A percentile compares a stretch with the other conserved stretches of the same genome.
Conservation (phyloP, 345 rosid species). For the Brassica nigra region DNA sequence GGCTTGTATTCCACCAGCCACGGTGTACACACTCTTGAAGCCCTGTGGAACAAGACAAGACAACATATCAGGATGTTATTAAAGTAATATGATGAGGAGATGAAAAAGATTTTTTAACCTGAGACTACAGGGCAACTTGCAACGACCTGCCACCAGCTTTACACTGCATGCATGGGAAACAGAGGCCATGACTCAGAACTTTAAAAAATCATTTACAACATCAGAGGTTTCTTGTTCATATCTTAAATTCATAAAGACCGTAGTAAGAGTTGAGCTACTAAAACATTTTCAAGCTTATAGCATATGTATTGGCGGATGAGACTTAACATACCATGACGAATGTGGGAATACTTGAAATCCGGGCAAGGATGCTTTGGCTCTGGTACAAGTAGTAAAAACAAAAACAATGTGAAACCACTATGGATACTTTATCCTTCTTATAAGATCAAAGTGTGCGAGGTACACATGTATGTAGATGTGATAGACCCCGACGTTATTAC, state of each 20-base stretch:
- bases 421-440: neutral
- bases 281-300: constrained; percentile 2
- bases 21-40: constrained; percentile 66
- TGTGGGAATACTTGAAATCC: constrained; percentile 77
- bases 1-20: constrained; percentile 83
- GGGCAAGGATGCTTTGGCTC: constrained; percentile 71
- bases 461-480: neutral
- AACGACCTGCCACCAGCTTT: constrained; percentile 85
- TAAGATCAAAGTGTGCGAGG: constrained; percentile 19
- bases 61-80: constrained; percentile 5
- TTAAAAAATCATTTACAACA: neutral
- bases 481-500: no score
- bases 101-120: constrained; percentile 42
- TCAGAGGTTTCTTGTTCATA: constrained; percentile 6
- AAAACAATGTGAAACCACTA: constrained; percentile 5
- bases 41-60: constrained; percentile 53
- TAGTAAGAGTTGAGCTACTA: constrained; percentile 3
- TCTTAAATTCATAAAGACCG: neutral
- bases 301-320: constrained; percentile 5
- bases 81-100: neutral
- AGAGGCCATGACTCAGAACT: constrained; percentile 5
- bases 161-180: constrained; percentile 53
- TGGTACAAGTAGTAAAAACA: constrained; percentile 34
- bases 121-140: constrained; percentile 80
- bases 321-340: constrained; percentile 63